Evolutionary conservation across 2,329 filamentous ascomycete species (phyloP), one percentile per base, ranked within the genome.

Genomic region (Fusarium cicatricum): DNA sequence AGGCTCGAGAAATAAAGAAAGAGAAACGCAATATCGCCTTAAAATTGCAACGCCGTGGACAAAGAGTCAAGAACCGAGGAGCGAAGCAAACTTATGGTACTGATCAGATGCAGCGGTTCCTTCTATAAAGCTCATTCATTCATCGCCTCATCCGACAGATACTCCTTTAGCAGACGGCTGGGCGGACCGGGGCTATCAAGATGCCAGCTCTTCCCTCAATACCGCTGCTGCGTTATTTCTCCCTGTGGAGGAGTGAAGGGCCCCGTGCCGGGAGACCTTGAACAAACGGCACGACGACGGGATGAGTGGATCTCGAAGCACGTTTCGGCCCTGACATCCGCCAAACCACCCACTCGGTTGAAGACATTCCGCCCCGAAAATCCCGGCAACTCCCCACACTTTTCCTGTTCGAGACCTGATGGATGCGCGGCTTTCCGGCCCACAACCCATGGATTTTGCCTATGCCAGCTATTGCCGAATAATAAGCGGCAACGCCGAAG

Each of bases 261-360:
- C 32, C 49, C 33, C 51, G 41, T 38, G 44, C 28, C 23, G 47
- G 40, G 32, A 29, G 51, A 17, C 45, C 40, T 53, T 53, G 38
- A 50, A 38, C 32, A 49, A 51, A 57, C 40, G 44, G 41, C 47
- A 47, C 42, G 49, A 57, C 50, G 42, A 42, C 45, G 41, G 44
- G 41, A 50, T 23, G 39, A 48, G 66, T 67, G 66, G 66, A 65
- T 61, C 66, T 65, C 21, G 17, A 50, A 52, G 49, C 60, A 62
- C 42, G 34, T 58, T 60, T 67, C 66, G 66, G 66, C 58, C 66
- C 66, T 69, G 54, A 52, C 66, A 69, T 69, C 66, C 66, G 66
- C 50, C 55, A 43, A 52, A 57, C 46, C 58, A 55, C 55, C 52
- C 51, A 55, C 53, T 66, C 45, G 51, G 46, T 32, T 48, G 39